A percentile compares a stretch with the other conserved stretches of the same genome.
phyloP scores from a whole-genome alignment of 805 yeast species.

The Candida succiphila region DNA sequence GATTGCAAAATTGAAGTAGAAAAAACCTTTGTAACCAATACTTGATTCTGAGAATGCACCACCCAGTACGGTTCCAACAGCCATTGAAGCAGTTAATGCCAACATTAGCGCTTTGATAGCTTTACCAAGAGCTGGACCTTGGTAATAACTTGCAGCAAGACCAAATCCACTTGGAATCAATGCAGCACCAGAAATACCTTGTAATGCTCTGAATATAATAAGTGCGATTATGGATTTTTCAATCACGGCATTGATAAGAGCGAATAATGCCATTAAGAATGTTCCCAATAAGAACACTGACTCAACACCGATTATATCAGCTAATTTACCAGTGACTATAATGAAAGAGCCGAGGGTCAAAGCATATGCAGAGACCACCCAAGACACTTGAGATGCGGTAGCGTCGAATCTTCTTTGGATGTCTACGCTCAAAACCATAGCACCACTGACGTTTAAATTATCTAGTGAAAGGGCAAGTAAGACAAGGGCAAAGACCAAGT shows the following conservation, averaged over 20 bases:
- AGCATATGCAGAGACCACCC: constrained; percentile 35
- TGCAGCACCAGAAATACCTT: constrained; percentile 36
- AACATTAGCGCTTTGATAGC: constrained; percentile 10
- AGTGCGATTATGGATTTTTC: constrained; percentile 23
- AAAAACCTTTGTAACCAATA: constrained; percentile 30
- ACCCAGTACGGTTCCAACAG: constrained; percentile 31
- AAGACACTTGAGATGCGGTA: constrained; percentile 24
- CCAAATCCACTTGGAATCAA: constrained; percentile 11
- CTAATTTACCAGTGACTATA: constrained; percentile 29
- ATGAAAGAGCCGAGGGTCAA: constrained; percentile 35
- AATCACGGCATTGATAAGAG: constrained; percentile 26
- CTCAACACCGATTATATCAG: constrained; percentile 31
- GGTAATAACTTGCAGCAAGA: constrained; percentile 13
- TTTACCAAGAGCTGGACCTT: constrained; percentile 6
- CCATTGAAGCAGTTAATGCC: constrained; percentile 20
- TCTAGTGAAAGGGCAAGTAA: constrained; percentile 12
- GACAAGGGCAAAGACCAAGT: constrained; percentile 5
- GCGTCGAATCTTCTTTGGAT: constrained; percentile 27
- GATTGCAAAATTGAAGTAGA: constrained; percentile 27
- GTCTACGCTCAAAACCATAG: constrained; percentile 11
- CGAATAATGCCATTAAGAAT: constrained; percentile 8
- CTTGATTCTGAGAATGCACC: constrained; percentile 30
- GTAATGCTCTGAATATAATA: constrained; percentile 33
- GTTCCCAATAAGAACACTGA: constrained; percentile 17
- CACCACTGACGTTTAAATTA: constrained; percentile 16